A percentile compares a stretch with the other conserved stretches of the same genome.
phyloP scores from a whole-genome alignment of 108 stramenopile species.

The Cyclotella kingstonii region DNA sequence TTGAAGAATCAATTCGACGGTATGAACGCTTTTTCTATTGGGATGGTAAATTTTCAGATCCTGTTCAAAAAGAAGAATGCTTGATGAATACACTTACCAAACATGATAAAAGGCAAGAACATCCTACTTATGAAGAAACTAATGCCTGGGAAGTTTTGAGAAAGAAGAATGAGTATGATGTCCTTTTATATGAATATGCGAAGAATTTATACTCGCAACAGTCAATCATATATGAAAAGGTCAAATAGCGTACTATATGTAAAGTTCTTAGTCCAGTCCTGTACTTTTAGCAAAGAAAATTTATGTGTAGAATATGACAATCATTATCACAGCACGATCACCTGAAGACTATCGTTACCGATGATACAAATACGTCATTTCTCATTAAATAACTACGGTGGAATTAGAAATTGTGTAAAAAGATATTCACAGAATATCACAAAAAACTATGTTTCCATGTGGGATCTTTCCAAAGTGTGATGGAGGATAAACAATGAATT shows the following conservation, averaged over 20 bases:
- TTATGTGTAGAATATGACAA: background rate
- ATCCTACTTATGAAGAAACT: conserved; percentile 23
- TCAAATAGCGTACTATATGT: background rate
- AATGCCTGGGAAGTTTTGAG: conserved; percentile 37
- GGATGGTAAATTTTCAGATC: conserved; percentile 19
- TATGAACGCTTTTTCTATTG: conserved; percentile 45
- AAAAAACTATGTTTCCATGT: conserved; percentile 12
- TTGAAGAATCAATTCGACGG: conserved; percentile 39
- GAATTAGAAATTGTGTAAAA: background rate
- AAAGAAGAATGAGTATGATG: conserved; percentile 43
- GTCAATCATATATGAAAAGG: conserved; percentile 20
- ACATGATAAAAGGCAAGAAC: conserved; percentile 24
- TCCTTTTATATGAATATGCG: conserved; percentile 40
- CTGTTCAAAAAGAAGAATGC: conserved; percentile 13
- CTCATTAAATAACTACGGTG: background rate
- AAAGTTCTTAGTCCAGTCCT: background rate
- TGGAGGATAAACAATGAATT: conserved; percentile 47
- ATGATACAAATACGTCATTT: no score
- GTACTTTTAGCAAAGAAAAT: no score
- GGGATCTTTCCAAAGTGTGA: conserved; percentile 47
- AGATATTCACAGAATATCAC: conserved; percentile 1
- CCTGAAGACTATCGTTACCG: no score
- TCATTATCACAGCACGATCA: background rate
- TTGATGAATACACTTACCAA: conserved; percentile 13
- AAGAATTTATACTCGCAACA: conserved; percentile 33